phyloP scores from a whole-genome alignment of 2,329 filamentous ascomycete genomes.

The Paecilomyces formosus region DNA sequence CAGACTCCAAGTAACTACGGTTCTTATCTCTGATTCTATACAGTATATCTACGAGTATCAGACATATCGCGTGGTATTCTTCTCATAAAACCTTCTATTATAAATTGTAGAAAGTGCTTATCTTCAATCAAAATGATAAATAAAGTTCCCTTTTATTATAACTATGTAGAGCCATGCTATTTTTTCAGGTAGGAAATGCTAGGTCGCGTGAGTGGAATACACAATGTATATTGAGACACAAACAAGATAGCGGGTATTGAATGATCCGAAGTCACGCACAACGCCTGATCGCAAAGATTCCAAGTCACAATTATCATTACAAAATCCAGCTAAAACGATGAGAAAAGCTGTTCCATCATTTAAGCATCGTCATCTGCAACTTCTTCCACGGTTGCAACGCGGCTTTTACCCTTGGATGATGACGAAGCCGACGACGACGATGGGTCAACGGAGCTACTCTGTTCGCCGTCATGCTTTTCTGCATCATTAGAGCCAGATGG shows the following conservation, averaged over 20 bases:
- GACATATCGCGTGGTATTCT: too few species aligned
- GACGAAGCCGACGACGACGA: conserved; percentile 10
- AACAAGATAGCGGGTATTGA: neutral
- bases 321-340: neutral
- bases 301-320: neutral
- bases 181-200: neutral
- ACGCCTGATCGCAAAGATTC: neutral
- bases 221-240: neutral
- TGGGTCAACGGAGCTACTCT: neutral
- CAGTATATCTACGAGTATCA: neutral
- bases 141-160: neutral
- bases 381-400: conserved; percentile 29
- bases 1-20: neutral
- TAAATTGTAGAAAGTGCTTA: too few species aligned
- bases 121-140: too few species aligned
- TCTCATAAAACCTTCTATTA: neutral
- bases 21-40: neutral
- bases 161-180: neutral
- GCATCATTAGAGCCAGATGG: neutral
- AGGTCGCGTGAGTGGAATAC: neutral
- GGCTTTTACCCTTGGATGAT: conserved; percentile 25
- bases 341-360: neutral
- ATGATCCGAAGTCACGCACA: neutral
- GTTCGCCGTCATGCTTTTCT: conserved; percentile 4
- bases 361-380: conserved; percentile 18